These are phyloP conservation scores for Saxophila tyrrhenica DNA, from an alignment of 495 filamentous ascomycete genomes.

Conservation along the genomic window DNA sequence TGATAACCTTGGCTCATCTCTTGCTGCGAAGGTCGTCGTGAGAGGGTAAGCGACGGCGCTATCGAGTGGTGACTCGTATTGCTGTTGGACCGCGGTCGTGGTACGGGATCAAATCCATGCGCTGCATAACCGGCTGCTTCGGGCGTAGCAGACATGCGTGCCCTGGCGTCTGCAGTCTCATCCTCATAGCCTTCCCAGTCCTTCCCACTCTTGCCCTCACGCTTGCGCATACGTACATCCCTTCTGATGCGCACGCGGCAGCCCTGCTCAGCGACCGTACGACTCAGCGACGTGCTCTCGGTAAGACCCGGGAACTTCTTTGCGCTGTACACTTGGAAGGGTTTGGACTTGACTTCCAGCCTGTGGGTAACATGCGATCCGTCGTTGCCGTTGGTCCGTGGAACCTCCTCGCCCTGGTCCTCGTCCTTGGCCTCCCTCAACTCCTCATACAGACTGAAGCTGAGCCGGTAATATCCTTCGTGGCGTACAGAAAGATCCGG, in stretches of 20 bases:
- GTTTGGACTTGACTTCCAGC: constrained; percentile 79
- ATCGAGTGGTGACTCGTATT: constrained; percentile 44
- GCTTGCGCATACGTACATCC: constrained; percentile 92
- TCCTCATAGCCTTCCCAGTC: constrained; percentile 54
- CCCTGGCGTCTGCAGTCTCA: constrained; percentile 44
- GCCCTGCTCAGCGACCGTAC: constrained; percentile 89
- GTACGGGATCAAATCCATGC: constrained; percentile 27
- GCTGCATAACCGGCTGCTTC: constrained; percentile 43
- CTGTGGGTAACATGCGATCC: constrained; percentile 46
- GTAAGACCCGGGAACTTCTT: constrained; percentile 97
- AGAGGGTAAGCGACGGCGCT: constrained; percentile 31
- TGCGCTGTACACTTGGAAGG: constrained; percentile 86
- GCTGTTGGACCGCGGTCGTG: constrained; percentile 64
- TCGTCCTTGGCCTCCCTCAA: constrained; percentile 52
- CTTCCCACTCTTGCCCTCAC: constrained; percentile 54
- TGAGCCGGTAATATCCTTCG: constrained; percentile 79
- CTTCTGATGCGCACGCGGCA: constrained; percentile 93
- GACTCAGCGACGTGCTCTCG: constrained; percentile 79
- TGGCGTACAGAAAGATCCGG: constrained; percentile 94
- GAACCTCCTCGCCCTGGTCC: constrained; percentile 22
- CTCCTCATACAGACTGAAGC: constrained; percentile 89
- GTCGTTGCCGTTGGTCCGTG: constrained; percentile 24
- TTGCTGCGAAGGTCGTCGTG: constrained; percentile 34
- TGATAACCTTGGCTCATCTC: constrained; percentile 30
- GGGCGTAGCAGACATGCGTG: constrained; percentile 46